These are phyloP conservation scores for Elsinoe arachidis DNA, from an alignment of 2,329 filamentous ascomycete species.

Conservation along the genomic window DNA sequence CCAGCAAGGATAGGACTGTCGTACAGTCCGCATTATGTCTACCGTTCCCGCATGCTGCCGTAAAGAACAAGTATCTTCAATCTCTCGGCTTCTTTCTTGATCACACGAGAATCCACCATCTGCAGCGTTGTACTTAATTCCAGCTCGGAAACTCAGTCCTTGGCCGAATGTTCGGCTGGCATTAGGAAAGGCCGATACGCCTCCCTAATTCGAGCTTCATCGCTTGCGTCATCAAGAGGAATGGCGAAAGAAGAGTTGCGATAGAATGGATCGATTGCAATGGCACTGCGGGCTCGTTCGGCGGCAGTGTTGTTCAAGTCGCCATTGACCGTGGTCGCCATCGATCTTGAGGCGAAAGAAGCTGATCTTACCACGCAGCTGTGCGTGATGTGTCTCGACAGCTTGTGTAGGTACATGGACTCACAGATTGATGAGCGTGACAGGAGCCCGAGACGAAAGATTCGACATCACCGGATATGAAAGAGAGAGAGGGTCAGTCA, in stretches of 20 bases:
- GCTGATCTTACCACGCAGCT: no score
- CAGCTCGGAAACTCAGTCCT: constrained; percentile 50
- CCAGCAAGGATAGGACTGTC: constrained; percentile 45
- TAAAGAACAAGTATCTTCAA: constrained; percentile 46
- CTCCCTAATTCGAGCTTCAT: constrained; percentile 33
- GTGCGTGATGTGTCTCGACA: no score
- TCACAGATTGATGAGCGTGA: no score
- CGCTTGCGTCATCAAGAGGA: not conserved
- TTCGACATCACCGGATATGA: no score
- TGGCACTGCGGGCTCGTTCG: constrained; percentile 19
- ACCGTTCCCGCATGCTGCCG: no score
- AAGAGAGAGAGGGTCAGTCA: no score
- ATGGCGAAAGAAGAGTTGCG: constrained; percentile 33
- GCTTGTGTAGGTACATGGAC: no score
- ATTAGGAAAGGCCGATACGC: constrained; percentile 52
- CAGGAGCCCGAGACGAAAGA: no score
- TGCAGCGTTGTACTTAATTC: constrained; percentile 47
- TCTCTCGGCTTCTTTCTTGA: constrained; percentile 32
- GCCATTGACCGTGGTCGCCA: constrained; percentile 12
- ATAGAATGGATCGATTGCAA: constrained; percentile 39
- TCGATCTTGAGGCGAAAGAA: no score
- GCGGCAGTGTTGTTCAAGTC: constrained; percentile 22
- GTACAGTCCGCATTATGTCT: constrained; percentile 33
- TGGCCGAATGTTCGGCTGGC: constrained; percentile 25
- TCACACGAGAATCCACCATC: constrained; percentile 40